Conservation (phyloP, 108 stramenopile genomes). For the Pseudonitzschia multiseries region DNA sequence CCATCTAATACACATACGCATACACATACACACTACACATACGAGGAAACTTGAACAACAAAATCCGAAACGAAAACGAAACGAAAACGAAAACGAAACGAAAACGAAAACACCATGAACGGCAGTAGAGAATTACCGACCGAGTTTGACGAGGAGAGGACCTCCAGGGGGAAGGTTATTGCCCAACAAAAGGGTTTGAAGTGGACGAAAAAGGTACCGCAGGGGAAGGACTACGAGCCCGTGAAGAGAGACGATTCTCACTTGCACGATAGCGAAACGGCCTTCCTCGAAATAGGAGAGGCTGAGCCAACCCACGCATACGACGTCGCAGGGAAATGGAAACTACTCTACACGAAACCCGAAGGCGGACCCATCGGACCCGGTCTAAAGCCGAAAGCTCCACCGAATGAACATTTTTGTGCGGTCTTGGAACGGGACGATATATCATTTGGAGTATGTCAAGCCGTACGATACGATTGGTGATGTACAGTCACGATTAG, state of each 20-base stretch:
- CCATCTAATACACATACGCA: too few relatives aligned
- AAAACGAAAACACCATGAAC: neutral
- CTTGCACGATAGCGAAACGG: constrained; percentile 16
- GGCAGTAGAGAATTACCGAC: neutral
- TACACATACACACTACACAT: too few relatives aligned
- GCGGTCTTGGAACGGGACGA: constrained; percentile 18
- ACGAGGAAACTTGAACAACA: too few relatives aligned
- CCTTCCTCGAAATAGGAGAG: constrained; percentile 24
- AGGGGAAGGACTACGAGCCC: neutral
- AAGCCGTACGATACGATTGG: constrained; percentile 25
- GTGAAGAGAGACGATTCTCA: constrained; percentile 29
- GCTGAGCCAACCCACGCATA: constrained; percentile 19
- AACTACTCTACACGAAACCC: constrained; percentile 28
- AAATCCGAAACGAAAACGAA: neutral
- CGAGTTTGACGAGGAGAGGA: neutral
- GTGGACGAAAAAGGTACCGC: constrained; percentile 4
- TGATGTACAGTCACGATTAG: constrained; percentile 24
- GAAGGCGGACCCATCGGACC: constrained; percentile 20
- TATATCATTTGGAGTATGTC: constrained; percentile 6
- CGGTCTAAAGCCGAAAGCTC: constrained; percentile 26
- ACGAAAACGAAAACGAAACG: too few relatives aligned
- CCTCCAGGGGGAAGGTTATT: neutral
- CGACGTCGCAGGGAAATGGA: constrained; percentile 33
- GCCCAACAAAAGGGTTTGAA: constrained; percentile 8
- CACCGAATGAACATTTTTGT: constrained; percentile 27